These are phyloP conservation scores for Oryza officinalis DNA, from an alignment of 176 grass and related monocot species.

Conservation along the genomic window DNA sequence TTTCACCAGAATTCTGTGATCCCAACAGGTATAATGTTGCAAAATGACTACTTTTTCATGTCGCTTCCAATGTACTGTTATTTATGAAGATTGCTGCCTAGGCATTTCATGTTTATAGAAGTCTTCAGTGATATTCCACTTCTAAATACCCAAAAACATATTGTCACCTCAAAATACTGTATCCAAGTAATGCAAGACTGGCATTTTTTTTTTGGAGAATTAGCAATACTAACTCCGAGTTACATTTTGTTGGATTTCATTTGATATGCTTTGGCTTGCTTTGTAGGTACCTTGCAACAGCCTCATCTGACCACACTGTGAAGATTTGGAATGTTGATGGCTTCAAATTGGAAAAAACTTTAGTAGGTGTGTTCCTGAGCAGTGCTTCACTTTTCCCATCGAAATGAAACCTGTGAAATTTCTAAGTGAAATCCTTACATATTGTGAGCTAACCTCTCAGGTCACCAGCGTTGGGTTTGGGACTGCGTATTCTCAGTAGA, in stretches of 20 bases:
- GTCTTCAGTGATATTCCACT: not conserved
- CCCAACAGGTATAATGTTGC: constrained; percentile 59
- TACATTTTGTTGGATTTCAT: not conserved
- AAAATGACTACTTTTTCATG: not conserved
- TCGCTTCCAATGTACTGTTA: not conserved
- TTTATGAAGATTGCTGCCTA: not conserved
- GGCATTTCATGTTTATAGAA: not conserved
- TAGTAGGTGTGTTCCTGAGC: constrained; percentile 54
- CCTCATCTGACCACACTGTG: constrained; percentile 84
- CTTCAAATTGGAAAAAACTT: constrained; percentile 85
- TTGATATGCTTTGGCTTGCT: not conserved
- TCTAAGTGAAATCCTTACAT: not conserved
- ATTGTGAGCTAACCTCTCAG: constrained; percentile 25
- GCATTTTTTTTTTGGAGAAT: not conserved
- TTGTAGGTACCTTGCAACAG: constrained; percentile 93
- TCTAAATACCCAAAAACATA: not conserved
- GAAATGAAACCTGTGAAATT: not conserved
- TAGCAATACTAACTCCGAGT: not conserved
- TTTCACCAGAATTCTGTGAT: constrained; percentile 91
- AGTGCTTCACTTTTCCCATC: not conserved
- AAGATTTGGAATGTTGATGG: constrained; percentile 99
- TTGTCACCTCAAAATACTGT: not conserved
- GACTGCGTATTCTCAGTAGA: constrained; percentile 95
- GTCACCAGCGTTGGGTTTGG: constrained; percentile 94
- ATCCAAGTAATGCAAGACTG: not conserved